A percentile compares a stretch with the other conserved stretches of the same genome.
phyloP scores from a whole-genome alignment of 2,329 filamentous ascomycete genomes.

The Aulographum hederae region DNA sequence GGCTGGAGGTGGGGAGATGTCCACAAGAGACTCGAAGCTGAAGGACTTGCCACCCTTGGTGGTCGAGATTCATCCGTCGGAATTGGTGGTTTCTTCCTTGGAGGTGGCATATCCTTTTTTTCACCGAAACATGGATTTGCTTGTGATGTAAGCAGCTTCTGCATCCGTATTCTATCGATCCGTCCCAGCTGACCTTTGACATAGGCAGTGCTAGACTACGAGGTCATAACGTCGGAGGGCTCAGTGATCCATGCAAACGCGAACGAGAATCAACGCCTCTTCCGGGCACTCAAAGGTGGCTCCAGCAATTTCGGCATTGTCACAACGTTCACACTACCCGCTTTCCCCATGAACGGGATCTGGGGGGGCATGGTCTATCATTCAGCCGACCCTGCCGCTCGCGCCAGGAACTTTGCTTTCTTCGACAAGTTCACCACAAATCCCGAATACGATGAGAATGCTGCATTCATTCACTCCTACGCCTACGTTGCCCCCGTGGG shows the following conservation, averaged over 20 bases:
- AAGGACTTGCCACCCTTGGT: constrained; percentile 2
- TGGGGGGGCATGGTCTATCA: constrained; percentile 3
- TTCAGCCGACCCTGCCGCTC: neutral
- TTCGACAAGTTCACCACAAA: constrained; percentile 3
- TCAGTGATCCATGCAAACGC: constrained; percentile 14
- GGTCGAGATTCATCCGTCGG: constrained; percentile 3
- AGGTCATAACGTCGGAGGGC: constrained; percentile 19
- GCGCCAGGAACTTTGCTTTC: neutral
- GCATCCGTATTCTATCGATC: neutral
- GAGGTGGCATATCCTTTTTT: constrained; percentile 5
- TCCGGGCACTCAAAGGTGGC: constrained; percentile 17
- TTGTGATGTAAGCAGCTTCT: constrained; percentile 4
- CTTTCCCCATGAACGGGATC: constrained; percentile 2
- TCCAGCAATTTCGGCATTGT: constrained; percentile 20
- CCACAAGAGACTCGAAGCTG: constrained; percentile 2
- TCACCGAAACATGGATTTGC: constrained; percentile 1
- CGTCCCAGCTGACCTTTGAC: too few relatives aligned
- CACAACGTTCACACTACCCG: constrained; percentile 9
- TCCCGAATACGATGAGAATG: constrained; percentile 1
- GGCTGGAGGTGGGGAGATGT: constrained; percentile 3
- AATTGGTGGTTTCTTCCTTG: constrained; percentile 2
- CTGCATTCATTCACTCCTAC: constrained; percentile 3
- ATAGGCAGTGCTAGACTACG: constrained; percentile 10
- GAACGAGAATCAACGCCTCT: constrained; percentile 11
- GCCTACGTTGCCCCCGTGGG: constrained; percentile 1